Evolutionary conservation across 2,329 filamentous ascomycete species (phyloP).

Genomic region (Didymella arachidicola): DNA sequence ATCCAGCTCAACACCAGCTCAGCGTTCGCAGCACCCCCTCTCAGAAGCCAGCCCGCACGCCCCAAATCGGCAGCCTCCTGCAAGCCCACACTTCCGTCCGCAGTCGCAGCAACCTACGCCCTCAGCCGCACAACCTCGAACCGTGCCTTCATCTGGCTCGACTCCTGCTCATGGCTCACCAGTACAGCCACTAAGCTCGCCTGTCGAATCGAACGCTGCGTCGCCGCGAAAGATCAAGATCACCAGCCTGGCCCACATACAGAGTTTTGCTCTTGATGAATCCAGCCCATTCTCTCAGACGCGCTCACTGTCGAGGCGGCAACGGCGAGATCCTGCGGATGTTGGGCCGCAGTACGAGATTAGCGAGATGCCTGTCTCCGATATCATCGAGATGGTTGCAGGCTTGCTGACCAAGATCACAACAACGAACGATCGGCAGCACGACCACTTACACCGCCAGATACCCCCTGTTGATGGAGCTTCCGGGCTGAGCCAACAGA

Average conservation of each 20-base stretch:
- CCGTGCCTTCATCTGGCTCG: constrained; percentile 37
- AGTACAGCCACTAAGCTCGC: constrained; percentile 36
- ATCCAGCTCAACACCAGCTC: constrained; percentile 40
- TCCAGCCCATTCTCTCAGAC: constrained; percentile 64
- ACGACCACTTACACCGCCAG: constrained; percentile 85
- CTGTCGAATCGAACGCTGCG: constrained; percentile 42
- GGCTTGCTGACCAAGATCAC: constrained; percentile 97
- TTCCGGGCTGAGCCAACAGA: constrained; percentile 67
- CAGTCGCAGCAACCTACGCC: constrained; percentile 47
- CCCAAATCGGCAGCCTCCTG: constrained; percentile 34
- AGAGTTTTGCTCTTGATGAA: constrained; percentile 84
- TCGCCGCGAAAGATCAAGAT: constrained; percentile 75
- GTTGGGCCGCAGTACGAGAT: constrained; percentile 81
- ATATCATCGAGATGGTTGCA: constrained; percentile 99
- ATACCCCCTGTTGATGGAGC: constrained; percentile 68
- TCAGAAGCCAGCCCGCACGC: constrained; percentile 29
- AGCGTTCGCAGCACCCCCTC: constrained; percentile 35
- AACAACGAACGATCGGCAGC: constrained; percentile 91
- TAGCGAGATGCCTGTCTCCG: constrained; percentile 93
- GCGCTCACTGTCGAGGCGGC: constrained; percentile 51
- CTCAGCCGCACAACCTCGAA: constrained; percentile 30
- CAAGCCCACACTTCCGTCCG: constrained; percentile 47
- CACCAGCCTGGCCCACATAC: constrained; percentile 88
- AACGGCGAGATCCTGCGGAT: constrained; percentile 58
- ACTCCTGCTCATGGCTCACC: constrained; percentile 40